A percentile compares a stretch with the other conserved stretches of the same genome.
Conservation (phyloP, 305 asterid genomes). For the Fraxinus velutina region DNA sequence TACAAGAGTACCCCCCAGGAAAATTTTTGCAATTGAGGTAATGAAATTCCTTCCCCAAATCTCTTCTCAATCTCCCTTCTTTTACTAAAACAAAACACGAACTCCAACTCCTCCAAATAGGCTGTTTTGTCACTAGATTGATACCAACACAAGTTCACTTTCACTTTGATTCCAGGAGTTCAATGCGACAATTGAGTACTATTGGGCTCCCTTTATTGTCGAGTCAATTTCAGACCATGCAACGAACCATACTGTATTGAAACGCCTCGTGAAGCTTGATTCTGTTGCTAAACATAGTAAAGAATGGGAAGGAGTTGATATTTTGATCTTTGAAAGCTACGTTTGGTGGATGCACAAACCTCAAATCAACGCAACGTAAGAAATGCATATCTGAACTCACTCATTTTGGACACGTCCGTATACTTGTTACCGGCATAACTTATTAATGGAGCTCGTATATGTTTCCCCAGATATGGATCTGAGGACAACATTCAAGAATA, state of each 20-base stretch:
- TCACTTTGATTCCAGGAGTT: slow-evolving; percentile 45
- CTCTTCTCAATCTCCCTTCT: neutral
- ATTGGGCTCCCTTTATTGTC: slow-evolving; percentile 89
- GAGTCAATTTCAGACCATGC: slow-evolving; percentile 94
- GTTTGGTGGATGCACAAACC: slow-evolving; percentile 98
- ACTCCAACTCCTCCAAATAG: neutral
- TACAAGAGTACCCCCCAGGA: slow-evolving; percentile 68
- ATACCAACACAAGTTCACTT: neutral
- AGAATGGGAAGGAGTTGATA: slow-evolving; percentile 70
- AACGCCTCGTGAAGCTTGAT: slow-evolving; percentile 71
- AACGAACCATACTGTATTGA: slow-evolving; percentile 65
- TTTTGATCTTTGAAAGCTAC: slow-evolving; percentile 77
- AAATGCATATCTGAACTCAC: neutral
- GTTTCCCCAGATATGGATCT: slow-evolving; percentile 50
- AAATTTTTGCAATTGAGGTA: slow-evolving; percentile 73
- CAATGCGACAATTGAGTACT: slow-evolving; percentile 84
- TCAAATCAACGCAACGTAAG: slow-evolving; percentile 72
- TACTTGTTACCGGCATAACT: neutral
- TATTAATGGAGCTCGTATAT: neutral
- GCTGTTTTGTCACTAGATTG: neutral
- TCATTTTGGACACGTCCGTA: neutral
- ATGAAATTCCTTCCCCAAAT: neutral
- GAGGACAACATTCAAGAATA: slow-evolving; percentile 47
- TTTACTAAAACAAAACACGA: neutral
- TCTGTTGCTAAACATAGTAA: slow-evolving; percentile 64